Evolutionary conservation across 1,284 basidiomycete species (phyloP).

Genomic region (Pascua sp.): DNA sequence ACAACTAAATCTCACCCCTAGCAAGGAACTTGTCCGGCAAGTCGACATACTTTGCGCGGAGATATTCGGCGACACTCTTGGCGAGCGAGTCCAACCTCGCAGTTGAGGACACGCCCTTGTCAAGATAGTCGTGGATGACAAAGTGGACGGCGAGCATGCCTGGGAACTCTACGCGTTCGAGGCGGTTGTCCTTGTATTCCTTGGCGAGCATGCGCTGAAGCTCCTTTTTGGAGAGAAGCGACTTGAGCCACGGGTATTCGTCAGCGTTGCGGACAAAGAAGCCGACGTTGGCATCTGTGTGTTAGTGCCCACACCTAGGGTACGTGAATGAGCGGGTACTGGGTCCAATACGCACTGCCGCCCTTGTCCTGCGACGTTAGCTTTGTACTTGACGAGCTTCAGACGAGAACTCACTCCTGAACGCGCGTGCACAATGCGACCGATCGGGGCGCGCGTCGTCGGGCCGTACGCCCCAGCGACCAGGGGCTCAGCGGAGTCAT

Average conservation of each 20-base stretch:
- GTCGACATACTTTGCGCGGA: constrained; percentile 11
- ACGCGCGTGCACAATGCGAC: constrained; percentile 27
- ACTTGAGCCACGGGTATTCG: constrained; percentile 24
- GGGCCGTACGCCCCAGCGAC: constrained; percentile 9
- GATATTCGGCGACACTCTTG: constrained; percentile 18
- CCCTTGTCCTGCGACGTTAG: constrained; percentile 22
- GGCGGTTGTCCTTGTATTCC: constrained; percentile 20
- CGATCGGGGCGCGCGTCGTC: constrained; percentile 21
- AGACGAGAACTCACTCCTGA: constrained; percentile 14
- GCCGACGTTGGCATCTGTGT: constrained; percentile 26
- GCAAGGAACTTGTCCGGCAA: constrained; percentile 13
- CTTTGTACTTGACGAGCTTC: background rate
- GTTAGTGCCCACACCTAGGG: too few species aligned
- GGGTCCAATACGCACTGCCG: constrained; percentile 3
- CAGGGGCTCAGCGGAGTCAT: constrained; percentile 7
- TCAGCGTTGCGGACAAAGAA: constrained; percentile 26
- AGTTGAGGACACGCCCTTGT: constrained; percentile 17
- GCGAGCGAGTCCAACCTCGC: constrained; percentile 15
- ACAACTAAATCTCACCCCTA: constrained; percentile 13
- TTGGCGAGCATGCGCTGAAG: constrained; percentile 20
- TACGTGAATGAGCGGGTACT: too few species aligned
- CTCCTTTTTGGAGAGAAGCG: constrained; percentile 16
- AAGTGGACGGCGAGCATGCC: constrained; percentile 33
- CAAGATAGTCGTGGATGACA: constrained; percentile 40
- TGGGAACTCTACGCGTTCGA: constrained; percentile 33